These are phyloP conservation scores for Lactifluus echinatus DNA, from an alignment of 768 basidiomycete genomes.

Conservation along the genomic window DNA sequence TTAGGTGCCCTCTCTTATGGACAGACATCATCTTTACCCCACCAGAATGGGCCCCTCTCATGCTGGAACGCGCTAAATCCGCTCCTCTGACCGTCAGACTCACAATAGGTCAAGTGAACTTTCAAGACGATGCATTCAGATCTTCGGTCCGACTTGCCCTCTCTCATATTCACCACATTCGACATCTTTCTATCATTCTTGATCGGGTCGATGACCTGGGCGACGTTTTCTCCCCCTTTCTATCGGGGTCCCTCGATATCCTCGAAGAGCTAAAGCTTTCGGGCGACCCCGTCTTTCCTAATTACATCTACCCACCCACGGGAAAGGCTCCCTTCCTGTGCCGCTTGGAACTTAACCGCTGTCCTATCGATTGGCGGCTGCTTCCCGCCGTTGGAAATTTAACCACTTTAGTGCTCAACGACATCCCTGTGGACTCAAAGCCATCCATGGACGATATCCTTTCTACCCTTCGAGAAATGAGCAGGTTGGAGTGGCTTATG, in stretches of 20 bases:
- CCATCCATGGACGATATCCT: constrained; percentile 4
- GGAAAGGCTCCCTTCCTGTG: constrained; percentile 6
- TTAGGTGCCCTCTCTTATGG: constrained; percentile 17
- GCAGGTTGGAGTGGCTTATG: constrained; percentile 1
- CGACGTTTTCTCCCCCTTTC: not conserved
- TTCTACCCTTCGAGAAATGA: constrained; percentile 1
- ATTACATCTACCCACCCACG: not conserved
- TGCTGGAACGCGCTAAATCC: constrained; percentile 12
- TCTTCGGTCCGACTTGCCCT: constrained; percentile 9
- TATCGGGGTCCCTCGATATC: not conserved
- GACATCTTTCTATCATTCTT: constrained; percentile 1
- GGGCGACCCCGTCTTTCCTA: not conserved
- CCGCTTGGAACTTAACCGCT: not conserved
- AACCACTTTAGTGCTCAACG: not conserved
- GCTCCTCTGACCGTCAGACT: constrained; percentile 11
- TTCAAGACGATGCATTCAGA: not conserved
- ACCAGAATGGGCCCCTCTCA: constrained; percentile 10
- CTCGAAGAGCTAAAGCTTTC: constrained; percentile 4
- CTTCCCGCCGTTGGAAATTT: constrained; percentile 3
- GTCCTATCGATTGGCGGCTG: constrained; percentile 8
- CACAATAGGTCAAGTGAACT: not conserved
- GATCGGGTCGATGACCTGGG: not conserved
- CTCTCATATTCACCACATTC: constrained; percentile 15
- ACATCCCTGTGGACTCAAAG: not conserved
- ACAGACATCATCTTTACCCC: constrained; percentile 13